Evolutionary conservation across 2,329 filamentous ascomycete genomes (phyloP).

Genomic region (Fusarium nematophilum): DNA sequence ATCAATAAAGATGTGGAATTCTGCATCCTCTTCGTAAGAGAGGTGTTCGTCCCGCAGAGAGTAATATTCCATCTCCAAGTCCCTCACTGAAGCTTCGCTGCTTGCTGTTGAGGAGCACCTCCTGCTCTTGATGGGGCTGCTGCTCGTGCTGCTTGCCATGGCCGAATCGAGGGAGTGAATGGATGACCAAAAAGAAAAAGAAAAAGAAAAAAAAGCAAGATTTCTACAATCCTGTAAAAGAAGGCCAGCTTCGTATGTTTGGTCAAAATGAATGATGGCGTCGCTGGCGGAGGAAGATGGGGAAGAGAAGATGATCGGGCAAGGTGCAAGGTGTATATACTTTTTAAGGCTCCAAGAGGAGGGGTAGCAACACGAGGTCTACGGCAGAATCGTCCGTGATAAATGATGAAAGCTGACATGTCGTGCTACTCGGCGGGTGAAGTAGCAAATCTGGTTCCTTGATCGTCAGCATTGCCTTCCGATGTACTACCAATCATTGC

Average conservation of each 20-base stretch:
- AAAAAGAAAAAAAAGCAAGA: background rate
- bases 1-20: constrained; percentile 43
- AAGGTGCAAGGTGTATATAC: constrained; percentile 19
- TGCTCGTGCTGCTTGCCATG: constrained; percentile 32
- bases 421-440: constrained; percentile 20
- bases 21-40: constrained; percentile 40
- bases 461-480: constrained; percentile 39
- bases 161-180: background rate
- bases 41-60: constrained; percentile 39
- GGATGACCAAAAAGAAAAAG: background rate
- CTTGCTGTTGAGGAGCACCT: constrained; percentile 33
- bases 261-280: constrained; percentile 1
- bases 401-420: constrained; percentile 38
- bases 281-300: constrained; percentile 7
- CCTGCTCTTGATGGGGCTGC: constrained; percentile 26
- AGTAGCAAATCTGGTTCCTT: constrained; percentile 29
- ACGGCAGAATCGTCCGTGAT: constrained; percentile 13
- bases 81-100: constrained; percentile 33
- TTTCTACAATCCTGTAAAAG: background rate
- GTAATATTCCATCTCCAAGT: constrained; percentile 38
- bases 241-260: background rate
- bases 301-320: constrained; percentile 9
- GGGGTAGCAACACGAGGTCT: constrained; percentile 26
- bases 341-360: constrained; percentile 24
- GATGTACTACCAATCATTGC: constrained; percentile 38